Conservation (phyloP, 352 stramenopile genomes). For the Globisporangium parvum region DNA sequence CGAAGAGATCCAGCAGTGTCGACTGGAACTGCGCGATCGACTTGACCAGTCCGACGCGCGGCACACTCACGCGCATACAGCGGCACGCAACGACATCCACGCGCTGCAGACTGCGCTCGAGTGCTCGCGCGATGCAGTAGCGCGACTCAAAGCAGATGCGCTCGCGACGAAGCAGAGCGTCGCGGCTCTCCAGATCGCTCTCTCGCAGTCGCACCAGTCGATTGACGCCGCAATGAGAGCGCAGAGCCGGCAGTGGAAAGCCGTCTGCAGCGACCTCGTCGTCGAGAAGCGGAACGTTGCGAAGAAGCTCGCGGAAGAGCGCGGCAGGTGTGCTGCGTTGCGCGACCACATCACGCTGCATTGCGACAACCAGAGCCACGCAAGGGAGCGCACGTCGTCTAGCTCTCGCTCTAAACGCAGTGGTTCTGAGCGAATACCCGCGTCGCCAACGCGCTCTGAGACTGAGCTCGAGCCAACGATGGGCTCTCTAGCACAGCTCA, state of each 20-base stretch:
- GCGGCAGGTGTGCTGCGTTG: slow-evolving; percentile 34
- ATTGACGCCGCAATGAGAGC: slow-evolving; percentile 33
- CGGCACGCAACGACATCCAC: slow-evolving; percentile 15
- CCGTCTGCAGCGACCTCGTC: slow-evolving; percentile 37
- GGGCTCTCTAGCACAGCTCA: neutral
- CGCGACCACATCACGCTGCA: slow-evolving; percentile 30
- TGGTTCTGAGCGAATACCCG: neutral
- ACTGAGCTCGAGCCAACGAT: neutral
- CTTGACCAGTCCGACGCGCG: slow-evolving; percentile 18
- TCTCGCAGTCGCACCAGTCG: slow-evolving; percentile 19
- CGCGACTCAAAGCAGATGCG: slow-evolving; percentile 26
- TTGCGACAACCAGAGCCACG: neutral
- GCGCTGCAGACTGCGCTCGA: slow-evolving; percentile 17
- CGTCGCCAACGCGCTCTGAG: neutral
- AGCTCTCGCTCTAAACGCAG: neutral
- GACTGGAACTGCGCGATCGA: slow-evolving; percentile 14
- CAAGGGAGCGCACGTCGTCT: neutral
- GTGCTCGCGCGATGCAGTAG: slow-evolving; percentile 18
- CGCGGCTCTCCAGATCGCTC: slow-evolving; percentile 16
- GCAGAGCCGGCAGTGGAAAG: slow-evolving; percentile 34
- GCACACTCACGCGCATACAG: slow-evolving; percentile 5
- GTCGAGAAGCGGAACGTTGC: slow-evolving; percentile 34
- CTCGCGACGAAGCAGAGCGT: slow-evolving; percentile 17
- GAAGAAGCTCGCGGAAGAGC: slow-evolving; percentile 38
- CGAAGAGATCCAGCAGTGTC: slow-evolving; percentile 22